phyloP scores from a whole-genome alignment of 1,284 basidiomycete species.

The Marasmius sp. region DNA sequence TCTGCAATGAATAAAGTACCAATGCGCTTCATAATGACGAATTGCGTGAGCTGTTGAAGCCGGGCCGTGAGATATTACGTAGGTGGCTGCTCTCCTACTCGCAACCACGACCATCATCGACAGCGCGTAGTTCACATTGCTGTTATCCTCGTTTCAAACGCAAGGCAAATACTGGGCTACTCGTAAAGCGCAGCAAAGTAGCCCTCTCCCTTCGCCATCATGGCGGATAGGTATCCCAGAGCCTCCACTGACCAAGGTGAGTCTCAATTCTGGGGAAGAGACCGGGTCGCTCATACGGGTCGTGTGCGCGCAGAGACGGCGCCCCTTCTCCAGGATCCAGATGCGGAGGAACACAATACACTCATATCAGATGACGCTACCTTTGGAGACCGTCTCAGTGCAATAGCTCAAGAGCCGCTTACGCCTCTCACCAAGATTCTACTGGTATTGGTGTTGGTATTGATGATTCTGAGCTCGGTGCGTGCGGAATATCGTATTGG shows the following conservation, averaged over 20 bases:
- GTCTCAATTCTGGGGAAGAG: slow-evolving; percentile 10
- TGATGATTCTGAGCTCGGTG: slow-evolving; percentile 78
- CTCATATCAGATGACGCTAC: slow-evolving; percentile 28
- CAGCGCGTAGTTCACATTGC: neutral
- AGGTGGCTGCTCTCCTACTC: neutral
- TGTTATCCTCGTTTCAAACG: neutral
- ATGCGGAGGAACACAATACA: slow-evolving; percentile 27
- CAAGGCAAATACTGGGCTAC: neutral
- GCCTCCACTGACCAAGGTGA: slow-evolving; percentile 42
- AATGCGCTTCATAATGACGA: too few relatives aligned
- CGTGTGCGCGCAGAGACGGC: slow-evolving; percentile 44
- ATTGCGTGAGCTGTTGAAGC: too few relatives aligned
- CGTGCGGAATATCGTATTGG: slow-evolving; percentile 14
- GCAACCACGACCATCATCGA: neutral
- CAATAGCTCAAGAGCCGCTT: slow-evolving; percentile 70
- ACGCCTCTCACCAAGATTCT: slow-evolving; percentile 87
- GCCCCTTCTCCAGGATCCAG: slow-evolving; percentile 49
- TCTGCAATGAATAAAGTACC: too few relatives aligned
- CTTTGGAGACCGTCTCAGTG: slow-evolving; percentile 51
- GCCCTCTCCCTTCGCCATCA: slow-evolving; percentile 2
- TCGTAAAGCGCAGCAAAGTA: neutral
- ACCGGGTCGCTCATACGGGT: slow-evolving; percentile 1
- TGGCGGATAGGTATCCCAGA: slow-evolving; percentile 20
- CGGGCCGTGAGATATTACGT: slow-evolving; percentile 24
- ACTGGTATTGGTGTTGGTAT: slow-evolving; percentile 68